Evolutionary conservation across 768 basidiomycete genomes (phyloP).

Genomic region (Leccinum imitatum): DNA sequence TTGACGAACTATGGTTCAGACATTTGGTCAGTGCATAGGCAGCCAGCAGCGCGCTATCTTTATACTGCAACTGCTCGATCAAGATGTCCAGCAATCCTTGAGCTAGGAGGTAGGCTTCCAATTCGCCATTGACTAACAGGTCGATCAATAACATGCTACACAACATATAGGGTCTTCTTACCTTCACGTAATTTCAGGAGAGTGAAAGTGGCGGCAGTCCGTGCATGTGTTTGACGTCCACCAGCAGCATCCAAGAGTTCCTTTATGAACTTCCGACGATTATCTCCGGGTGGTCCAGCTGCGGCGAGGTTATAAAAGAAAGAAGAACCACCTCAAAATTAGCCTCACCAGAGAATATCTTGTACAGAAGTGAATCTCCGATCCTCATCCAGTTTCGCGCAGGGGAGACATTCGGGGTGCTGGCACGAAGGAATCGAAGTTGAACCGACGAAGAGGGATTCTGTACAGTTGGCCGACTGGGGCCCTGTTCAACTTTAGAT

Average conservation of each 20-base stretch:
- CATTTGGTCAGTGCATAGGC: constrained; percentile 17
- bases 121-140: constrained; percentile 2
- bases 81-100: constrained; percentile 7
- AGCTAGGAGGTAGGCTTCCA: constrained; percentile 4
- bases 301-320: background rate
- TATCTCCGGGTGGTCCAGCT: constrained; percentile 8
- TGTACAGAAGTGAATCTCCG: constrained; percentile 10
- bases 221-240: constrained; percentile 6
- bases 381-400: constrained; percentile 16
- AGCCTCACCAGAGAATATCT: constrained; percentile 8
- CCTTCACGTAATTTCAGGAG: constrained; percentile 11
- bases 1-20: constrained; percentile 8
- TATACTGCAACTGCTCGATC: constrained; percentile 12
- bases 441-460: background rate
- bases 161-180: background rate
- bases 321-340: background rate
- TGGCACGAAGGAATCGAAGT: constrained; percentile 8
- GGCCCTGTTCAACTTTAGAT: background rate
- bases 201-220: constrained; percentile 18
- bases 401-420: constrained; percentile 11
- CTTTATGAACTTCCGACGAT: constrained; percentile 10
- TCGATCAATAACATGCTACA: background rate
- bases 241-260: constrained; percentile 9
- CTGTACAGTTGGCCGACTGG: background rate
- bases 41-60: constrained; percentile 15